phyloP scores from a whole-genome alignment of 176 grass and related monocot species.

The Aegilops sharonensis region DNA sequence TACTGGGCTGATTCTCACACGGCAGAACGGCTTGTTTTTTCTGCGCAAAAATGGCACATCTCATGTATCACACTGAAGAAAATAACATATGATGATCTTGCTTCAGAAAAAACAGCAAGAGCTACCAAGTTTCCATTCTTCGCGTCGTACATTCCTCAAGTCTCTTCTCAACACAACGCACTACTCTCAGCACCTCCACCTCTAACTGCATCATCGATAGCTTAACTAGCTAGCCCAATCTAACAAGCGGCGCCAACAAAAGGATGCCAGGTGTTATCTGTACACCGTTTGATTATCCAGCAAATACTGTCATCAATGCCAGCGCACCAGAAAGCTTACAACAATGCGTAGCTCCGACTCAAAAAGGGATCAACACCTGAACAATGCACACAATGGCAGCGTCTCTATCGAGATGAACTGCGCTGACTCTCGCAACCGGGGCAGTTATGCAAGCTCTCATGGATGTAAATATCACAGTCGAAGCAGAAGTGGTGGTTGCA shows the following conservation, averaged over 20 bases:
- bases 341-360: not conserved
- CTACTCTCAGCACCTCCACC: not conserved
- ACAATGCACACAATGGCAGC: not conserved
- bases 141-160: constrained; percentile 21
- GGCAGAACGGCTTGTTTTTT: no score
- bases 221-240: constrained; percentile 30
- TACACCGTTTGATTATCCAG: constrained; percentile 17
- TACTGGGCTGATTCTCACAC: not conserved
- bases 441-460: constrained; percentile 97
- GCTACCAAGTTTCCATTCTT: not conserved
- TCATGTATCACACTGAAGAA: no score
- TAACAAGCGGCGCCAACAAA: constrained; percentile 21
- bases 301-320: not conserved
- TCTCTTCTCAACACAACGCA: constrained; percentile 1
- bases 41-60: no score
- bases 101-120: not conserved
- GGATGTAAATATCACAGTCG: constrained; percentile 98
- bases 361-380: constrained; percentile 2
- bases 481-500: constrained; percentile 92
- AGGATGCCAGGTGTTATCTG: constrained; percentile 20
- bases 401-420: constrained; percentile 25
- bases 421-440: constrained; percentile 87
- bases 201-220: constrained; percentile 1
- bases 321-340: constrained; percentile 14
- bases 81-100: no score